phyloP scores from a whole-genome alignment of 805 yeast genomes.

The Lachancea cidri region DNA sequence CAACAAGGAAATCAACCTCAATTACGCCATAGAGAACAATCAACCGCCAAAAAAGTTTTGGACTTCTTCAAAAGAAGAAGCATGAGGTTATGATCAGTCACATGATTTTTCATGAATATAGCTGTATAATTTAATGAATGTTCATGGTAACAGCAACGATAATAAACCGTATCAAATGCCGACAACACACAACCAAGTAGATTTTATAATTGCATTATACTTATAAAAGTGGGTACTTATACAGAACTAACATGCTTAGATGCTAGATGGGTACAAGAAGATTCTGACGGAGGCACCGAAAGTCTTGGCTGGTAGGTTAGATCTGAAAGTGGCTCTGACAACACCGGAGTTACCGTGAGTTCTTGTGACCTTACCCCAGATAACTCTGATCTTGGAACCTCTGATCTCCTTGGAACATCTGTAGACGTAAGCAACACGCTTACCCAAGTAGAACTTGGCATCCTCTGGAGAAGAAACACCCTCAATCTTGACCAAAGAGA shows the following conservation, averaged over 20 bases:
- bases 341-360: conserved; percentile 98
- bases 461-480: conserved; percentile 90
- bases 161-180: not conserved
- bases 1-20: not conserved
- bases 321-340: conserved; percentile 98
- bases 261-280: conserved; percentile 99
- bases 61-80: conserved; percentile 73
- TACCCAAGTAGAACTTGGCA: conserved; percentile 98
- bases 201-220: conserved; percentile 6
- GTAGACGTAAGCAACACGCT: conserved; percentile 99
- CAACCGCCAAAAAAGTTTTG: conserved; percentile 73
- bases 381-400: conserved; percentile 98
- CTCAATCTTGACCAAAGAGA: conserved; percentile 94
- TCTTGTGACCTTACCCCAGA: conserved; percentile 99
- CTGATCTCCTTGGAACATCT: conserved; percentile 96
- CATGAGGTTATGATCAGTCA: conserved; percentile 22
- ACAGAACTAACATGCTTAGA: conserved; percentile 48
- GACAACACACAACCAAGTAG: conserved; percentile 1
- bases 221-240: conserved; percentile 17
- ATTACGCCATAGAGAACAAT: conserved; percentile 46
- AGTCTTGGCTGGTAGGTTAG: conserved; percentile 98
- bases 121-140: too few species aligned
- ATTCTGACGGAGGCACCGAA: conserved; percentile 99
- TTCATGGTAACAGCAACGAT: too few species aligned
- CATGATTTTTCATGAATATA: not conserved